Base-by-base conservation (phyloP, 257 asterid species). In the Plantago major region DNA sequence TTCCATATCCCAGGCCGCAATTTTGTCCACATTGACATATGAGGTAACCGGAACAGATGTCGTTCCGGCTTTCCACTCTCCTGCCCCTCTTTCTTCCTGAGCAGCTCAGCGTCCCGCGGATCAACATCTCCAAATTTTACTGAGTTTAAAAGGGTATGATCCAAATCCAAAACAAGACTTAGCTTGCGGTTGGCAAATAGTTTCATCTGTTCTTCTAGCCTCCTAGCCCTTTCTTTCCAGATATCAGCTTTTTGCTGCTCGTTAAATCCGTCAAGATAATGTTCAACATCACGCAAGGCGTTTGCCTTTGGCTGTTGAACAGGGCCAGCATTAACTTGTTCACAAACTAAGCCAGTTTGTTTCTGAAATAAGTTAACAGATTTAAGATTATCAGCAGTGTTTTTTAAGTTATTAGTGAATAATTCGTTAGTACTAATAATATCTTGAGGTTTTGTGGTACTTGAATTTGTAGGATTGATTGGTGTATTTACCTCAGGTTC, bases 1-100 rank as follows among this genome's bases (percentile, higher is more conserved):
- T 85, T 87, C 97, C 97, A 89, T 69, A 93, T 79, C 67, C 97
- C 97, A 59, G 99, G 99, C 50, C 99, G 88, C 76, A 93, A 71
- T 66, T 93, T 93, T 50, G 97, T 93, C 97, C 97, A 85, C 95
- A 93, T 83, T 62, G 77, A 79, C 96, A 87, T 89, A 71, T 85
- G 90, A 43, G 94, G 95, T 72, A 87, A 85, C 62, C 91, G 40
- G 3, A 33, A 33, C 40, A 33, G 40, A 33, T 33, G 40, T 33
- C 8, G 6, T 33, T 33, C 40, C 6, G 40, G 7, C 8, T 33
- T 33, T 33, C 40, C 40, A 2, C 40, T 1, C 40, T 33, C 40
- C 40, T 78, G 94, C 67, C 83, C 97, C 78, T 93, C 99, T 80
- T 83, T 89, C 86, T 87, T 87, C 59, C 91, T 87, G 82, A 93